phyloP scores from a whole-genome alignment of 345 rosid genomes.

The Populus euphratica region DNA sequence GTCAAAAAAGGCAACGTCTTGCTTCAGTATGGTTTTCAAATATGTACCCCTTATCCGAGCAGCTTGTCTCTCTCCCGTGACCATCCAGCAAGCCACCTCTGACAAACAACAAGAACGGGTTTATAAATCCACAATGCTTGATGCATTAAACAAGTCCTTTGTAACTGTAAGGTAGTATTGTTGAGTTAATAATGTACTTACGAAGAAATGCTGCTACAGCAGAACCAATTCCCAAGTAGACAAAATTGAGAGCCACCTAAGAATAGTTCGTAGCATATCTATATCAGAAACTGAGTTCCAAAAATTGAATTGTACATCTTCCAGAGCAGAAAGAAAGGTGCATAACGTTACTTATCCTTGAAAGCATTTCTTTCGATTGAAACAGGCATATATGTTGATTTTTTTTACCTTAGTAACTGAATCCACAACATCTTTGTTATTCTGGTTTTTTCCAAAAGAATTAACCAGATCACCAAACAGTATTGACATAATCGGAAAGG shows the following conservation, averaged over 20 bases:
- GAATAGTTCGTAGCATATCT: slow-evolving; percentile 1
- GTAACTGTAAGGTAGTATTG: neutral
- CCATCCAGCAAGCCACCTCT: slow-evolving; percentile 91
- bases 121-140: slow-evolving; percentile 1
- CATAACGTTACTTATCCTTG: neutral
- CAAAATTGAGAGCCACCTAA: slow-evolving; percentile 69
- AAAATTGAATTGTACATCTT: neutral
- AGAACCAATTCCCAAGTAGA: slow-evolving; percentile 68
- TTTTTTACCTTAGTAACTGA: slow-evolving; percentile 54
- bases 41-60: slow-evolving; percentile 63
- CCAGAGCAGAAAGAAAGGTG: neutral
- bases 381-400: neutral
- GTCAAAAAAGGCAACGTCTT: slow-evolving; percentile 78
- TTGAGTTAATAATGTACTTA: slow-evolving; percentile 35
- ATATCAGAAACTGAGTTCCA: neutral
- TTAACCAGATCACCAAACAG: slow-evolving; percentile 61
- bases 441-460: slow-evolving; percentile 68
- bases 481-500: slow-evolving; percentile 72
- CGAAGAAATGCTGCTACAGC: slow-evolving; percentile 68
- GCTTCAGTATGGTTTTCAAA: slow-evolving; percentile 71
- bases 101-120: slow-evolving; percentile 18
- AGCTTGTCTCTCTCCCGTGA: slow-evolving; percentile 87
- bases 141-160: neutral
- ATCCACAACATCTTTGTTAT: slow-evolving; percentile 26
- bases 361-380: neutral